Evolutionary conservation across 176 grass and related monocot genomes (phyloP), one percentile per base, ranked within the genome.

Genomic region (Carex scoparia): DNA sequence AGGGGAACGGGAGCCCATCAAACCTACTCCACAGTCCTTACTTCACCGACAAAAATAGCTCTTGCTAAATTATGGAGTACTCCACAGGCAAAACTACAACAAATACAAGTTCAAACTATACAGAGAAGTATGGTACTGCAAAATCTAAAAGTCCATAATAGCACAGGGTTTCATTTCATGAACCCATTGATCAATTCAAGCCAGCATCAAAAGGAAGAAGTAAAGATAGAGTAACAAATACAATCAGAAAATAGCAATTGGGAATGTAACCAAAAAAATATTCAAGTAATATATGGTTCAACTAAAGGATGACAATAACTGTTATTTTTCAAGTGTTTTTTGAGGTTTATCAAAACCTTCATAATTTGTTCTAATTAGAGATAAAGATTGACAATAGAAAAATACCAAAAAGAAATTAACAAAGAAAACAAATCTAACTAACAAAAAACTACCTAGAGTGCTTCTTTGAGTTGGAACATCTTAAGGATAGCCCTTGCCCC

Each of bases 381-480:
- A 72, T 72, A 46, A 72, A 72, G 40, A 63, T 28, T 61, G 23
- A 63, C 7, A n/a, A 72, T 49, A 23, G 33, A 48, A 72, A 46
- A 10, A 7, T 72, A 46, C 37, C 14, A 19, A 9, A 19, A 49
- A 72, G 3, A 72, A 48, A 71, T 14, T 40, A 40, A 16, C 32
- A 70, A 70, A 76, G 5, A 28, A 53, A 53, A 53, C 18, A 13
- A 56, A 79, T 35, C 74, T 79, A 78, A 32, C 73, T 56, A 78
- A 58, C 74, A 37, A 58, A 74, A 83, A 67, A 8, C 4, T 48
- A 6, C 40, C 81, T 94, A 99, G 62, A 99, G 62, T 79, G 96
- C 93, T 94, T 99, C 96, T 89, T 86, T 95, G 65, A 99, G 87
- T 62, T 94, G 85, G 80, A 99, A 95, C 23, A 84, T 74, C 88